phyloP scores from a whole-genome alignment of 345 rosid species.

The Sisymbrium irio region DNA sequence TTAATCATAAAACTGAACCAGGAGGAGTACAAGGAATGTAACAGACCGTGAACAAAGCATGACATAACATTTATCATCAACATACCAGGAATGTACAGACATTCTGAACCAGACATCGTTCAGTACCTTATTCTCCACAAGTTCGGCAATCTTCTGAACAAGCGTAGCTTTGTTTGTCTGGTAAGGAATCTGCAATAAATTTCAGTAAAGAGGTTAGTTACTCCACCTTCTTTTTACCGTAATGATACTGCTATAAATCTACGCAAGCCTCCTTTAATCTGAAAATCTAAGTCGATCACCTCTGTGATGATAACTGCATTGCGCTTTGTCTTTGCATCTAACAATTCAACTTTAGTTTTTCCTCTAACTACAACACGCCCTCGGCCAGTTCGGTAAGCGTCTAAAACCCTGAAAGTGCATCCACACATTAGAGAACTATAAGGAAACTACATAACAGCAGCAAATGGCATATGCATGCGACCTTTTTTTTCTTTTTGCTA shows the following conservation, averaged over 20 bases:
- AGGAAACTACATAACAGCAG: constrained; percentile 2
- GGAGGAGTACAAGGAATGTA: neutral
- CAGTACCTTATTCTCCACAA: constrained; percentile 84
- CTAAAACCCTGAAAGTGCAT: constrained; percentile 57
- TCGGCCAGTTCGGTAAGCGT: constrained; percentile 88
- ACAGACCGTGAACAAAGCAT: neutral
- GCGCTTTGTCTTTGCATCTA: constrained; percentile 76
- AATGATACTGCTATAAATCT: neutral
- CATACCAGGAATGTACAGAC: constrained; percentile 2
- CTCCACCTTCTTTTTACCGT: neutral
- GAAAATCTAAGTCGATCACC: constrained; percentile 43
- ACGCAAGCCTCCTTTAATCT: neutral
- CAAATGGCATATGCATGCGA: constrained; percentile 12
- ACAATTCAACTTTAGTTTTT: constrained; percentile 73
- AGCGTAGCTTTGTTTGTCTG: constrained; percentile 89
- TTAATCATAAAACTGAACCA: neutral
- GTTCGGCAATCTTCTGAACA: constrained; percentile 96
- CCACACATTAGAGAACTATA: constrained; percentile 21
- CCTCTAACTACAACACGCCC: constrained; percentile 88
- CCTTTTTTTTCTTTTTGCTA: neutral
- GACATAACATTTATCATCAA: neutral
- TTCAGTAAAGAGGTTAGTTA: constrained; percentile 19
- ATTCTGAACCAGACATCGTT: neutral
- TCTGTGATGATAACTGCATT: constrained; percentile 78
- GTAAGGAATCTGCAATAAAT: constrained; percentile 73